phyloP scores from a whole-genome alignment of 2,329 filamentous ascomycete species.

The Diaporthe citriasiana region DNA sequence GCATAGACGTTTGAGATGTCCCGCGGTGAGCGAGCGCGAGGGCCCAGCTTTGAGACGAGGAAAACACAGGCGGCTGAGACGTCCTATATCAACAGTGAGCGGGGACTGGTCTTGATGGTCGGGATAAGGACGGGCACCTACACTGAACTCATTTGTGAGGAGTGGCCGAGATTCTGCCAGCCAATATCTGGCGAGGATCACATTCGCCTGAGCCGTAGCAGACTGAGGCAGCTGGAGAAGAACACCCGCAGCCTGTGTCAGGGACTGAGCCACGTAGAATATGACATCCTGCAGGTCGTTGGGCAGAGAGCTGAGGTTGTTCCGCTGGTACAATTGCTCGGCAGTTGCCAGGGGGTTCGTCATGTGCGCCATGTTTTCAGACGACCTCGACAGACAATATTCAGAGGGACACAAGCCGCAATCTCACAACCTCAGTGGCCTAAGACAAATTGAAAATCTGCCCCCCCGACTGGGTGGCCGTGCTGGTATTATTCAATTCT shows the following conservation, averaged over 20 bases:
- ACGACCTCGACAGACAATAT: neutral
- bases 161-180: constrained; percentile 63
- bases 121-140: constrained; percentile 47
- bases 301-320: constrained; percentile 71
- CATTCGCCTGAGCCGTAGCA: constrained; percentile 86
- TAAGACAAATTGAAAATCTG: neutral
- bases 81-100: constrained; percentile 67
- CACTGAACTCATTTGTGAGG: constrained; percentile 71
- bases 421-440: neutral
- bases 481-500: neutral
- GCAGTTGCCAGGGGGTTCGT: constrained; percentile 80
- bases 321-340: constrained; percentile 74
- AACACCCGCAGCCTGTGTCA: constrained; percentile 84
- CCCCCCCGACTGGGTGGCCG: too few relatives aligned
- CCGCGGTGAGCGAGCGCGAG: constrained; percentile 80
- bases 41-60: constrained; percentile 85
- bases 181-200: constrained; percentile 87
- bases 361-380: constrained; percentile 68
- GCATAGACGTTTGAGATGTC: constrained; percentile 88
- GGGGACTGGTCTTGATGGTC: neutral
- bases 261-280: constrained; percentile 78
- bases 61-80: constrained; percentile 86
- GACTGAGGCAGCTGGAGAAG: constrained; percentile 89
- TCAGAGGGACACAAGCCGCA: neutral
- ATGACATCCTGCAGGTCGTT: constrained; percentile 79